Conservation (phyloP, 2,329 filamentous ascomycete genomes). For the Diaporthe helianthi region DNA sequence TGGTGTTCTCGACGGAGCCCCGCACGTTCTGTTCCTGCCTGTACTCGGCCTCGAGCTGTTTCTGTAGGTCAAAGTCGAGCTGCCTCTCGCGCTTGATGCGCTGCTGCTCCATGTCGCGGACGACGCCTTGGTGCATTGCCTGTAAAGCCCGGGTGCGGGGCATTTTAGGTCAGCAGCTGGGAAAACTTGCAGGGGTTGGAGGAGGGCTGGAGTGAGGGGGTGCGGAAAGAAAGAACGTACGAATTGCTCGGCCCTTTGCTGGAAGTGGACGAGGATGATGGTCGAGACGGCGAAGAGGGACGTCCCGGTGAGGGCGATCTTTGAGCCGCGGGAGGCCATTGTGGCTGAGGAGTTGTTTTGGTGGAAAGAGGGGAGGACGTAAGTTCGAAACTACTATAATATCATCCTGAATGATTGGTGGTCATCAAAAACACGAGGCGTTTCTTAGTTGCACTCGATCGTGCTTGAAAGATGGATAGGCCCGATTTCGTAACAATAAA, state of each 20-base stretch:
- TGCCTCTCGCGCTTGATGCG: constrained; percentile 88
- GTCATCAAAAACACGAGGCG: neutral
- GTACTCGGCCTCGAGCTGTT: constrained; percentile 85
- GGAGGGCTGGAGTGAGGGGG: constrained; percentile 34
- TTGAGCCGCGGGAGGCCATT: constrained; percentile 87
- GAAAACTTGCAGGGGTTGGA: constrained; percentile 9
- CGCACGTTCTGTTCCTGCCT: constrained; percentile 84
- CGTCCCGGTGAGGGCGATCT: constrained; percentile 81
- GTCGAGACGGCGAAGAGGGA: constrained; percentile 78
- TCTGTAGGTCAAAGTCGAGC: constrained; percentile 93
- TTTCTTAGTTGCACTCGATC: neutral
- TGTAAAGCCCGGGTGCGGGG: constrained; percentile 49
- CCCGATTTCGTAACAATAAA: neutral
- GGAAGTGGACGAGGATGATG: constrained; percentile 86
- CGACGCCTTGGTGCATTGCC: constrained; percentile 95
- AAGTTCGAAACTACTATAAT: neutral
- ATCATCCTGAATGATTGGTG: constrained; percentile 1
- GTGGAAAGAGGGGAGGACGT: neutral
- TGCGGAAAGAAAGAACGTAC: constrained; percentile 58
- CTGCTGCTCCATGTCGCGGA: constrained; percentile 95
- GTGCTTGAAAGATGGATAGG: neutral
- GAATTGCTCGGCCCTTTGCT: constrained; percentile 82
- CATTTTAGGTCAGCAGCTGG: neutral
- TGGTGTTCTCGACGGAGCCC: constrained; percentile 43
- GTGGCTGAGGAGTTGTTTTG: constrained; percentile 13